Conservation (phyloP, 768 basidiomycete species). For the Boletus reticulatus region DNA sequence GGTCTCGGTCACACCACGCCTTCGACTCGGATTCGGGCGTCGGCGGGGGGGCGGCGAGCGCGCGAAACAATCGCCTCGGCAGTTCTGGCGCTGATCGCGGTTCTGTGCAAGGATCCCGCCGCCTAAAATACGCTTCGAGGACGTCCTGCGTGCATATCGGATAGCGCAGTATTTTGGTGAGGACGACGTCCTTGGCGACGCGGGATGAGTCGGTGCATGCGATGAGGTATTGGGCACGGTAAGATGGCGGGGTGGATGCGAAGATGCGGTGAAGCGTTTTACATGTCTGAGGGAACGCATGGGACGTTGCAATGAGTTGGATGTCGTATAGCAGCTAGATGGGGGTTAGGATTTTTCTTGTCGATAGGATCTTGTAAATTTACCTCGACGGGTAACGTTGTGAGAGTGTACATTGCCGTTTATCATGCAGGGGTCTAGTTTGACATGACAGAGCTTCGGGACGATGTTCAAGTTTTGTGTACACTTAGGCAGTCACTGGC, state of each 20-base stretch:
- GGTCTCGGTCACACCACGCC: constrained; percentile 47
- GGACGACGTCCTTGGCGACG: constrained; percentile 18
- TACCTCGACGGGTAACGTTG: constrained; percentile 38
- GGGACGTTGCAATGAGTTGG: constrained; percentile 67
- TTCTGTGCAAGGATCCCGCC: background rate
- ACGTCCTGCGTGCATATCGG: constrained; percentile 38
- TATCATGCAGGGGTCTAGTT: too few relatives aligned
- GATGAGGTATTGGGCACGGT: constrained; percentile 67
- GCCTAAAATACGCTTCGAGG: constrained; percentile 46
- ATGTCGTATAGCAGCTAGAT: constrained; percentile 75
- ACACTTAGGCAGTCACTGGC: too few relatives aligned
- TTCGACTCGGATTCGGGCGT: constrained; percentile 7
- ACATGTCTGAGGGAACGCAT: constrained; percentile 58
- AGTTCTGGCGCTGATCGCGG: constrained; percentile 41
- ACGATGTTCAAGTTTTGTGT: too few relatives aligned
- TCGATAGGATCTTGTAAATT: background rate
- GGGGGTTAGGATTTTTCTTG: constrained; percentile 7
- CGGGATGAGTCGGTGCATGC: constrained; percentile 25
- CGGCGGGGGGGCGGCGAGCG: constrained; percentile 30
- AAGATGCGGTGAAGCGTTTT: constrained; percentile 54
- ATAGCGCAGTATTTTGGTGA: constrained; percentile 49
- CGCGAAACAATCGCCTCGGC: constrained; percentile 67
- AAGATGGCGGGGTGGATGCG: constrained; percentile 50
- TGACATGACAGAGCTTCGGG: too few relatives aligned
- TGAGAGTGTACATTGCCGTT: constrained; percentile 20